phyloP scores from a whole-genome alignment of 306 rosid genomes.

The Acacia crassicarpa region DNA sequence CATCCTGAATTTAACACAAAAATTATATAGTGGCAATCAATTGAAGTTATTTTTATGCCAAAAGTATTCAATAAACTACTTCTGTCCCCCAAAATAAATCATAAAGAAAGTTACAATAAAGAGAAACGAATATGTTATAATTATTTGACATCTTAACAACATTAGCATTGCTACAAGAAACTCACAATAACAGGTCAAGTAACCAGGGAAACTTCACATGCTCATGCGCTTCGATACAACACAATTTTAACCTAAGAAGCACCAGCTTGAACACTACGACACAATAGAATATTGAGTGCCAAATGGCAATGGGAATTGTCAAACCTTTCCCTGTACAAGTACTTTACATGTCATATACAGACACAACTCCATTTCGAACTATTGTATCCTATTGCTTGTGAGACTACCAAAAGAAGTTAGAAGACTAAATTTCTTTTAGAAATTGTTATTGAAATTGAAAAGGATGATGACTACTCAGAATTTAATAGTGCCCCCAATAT shows the following conservation, averaged over 20 bases:
- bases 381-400: not conserved
- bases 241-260: not conserved
- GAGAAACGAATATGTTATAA: no score
- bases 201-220: not conserved
- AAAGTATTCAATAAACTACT: not conserved
- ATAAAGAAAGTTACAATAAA: not conserved
- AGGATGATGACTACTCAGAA: not conserved
- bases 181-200: not conserved
- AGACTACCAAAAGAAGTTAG: not conserved
- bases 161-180: not conserved
- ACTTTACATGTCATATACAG: not conserved
- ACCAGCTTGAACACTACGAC: not conserved
- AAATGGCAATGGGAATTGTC: not conserved
- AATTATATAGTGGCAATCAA: constrained; percentile 23
- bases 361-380: not conserved
- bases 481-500: not conserved
- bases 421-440: not conserved
- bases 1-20: constrained; percentile 60
- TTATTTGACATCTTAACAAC: not conserved
- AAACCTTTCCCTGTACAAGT: not conserved
- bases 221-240: not conserved
- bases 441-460: not conserved
- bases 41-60: constrained; percentile 14
- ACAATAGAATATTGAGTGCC: not conserved
- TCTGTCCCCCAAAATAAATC: not conserved